Evolutionary conservation across 2,329 filamentous ascomycete species (phyloP).

Genomic region (Neocucurbitaria cava): DNA sequence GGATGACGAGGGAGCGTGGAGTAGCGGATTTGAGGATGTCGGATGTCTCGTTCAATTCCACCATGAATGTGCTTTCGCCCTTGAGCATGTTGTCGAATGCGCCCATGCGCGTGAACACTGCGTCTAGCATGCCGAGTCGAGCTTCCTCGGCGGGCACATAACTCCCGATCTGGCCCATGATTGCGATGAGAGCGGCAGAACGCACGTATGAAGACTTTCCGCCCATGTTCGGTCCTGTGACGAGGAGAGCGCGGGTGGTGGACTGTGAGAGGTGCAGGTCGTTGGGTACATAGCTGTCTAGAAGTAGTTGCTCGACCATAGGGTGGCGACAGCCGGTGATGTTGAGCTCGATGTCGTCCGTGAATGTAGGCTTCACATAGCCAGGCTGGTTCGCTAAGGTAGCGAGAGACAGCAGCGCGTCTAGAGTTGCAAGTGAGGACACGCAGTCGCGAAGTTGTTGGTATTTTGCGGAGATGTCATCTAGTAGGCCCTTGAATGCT

Average conservation of each 20-base stretch:
- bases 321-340: slow-evolving; percentile 84
- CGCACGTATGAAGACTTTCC: slow-evolving; percentile 98
- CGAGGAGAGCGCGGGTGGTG: slow-evolving; percentile 73
- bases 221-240: slow-evolving; percentile 98
- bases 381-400: slow-evolving; percentile 84
- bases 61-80: slow-evolving; percentile 97
- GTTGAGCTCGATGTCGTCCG: slow-evolving; percentile 70
- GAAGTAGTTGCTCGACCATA: slow-evolving; percentile 90
- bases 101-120: slow-evolving; percentile 94
- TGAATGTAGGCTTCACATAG: slow-evolving; percentile 79
- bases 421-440: slow-evolving; percentile 82
- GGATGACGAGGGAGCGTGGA: slow-evolving; percentile 81
- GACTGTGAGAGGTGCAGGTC: slow-evolving; percentile 71
- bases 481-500: slow-evolving; percentile 76
- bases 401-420: slow-evolving; percentile 87
- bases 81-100: slow-evolving; percentile 96
- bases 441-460: slow-evolving; percentile 89
- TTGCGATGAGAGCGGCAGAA: slow-evolving; percentile 85
- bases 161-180: slow-evolving; percentile 93
- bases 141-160: slow-evolving; percentile 85
- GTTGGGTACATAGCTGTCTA: slow-evolving; percentile 91
- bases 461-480: slow-evolving; percentile 81
- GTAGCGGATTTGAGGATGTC: slow-evolving; percentile 91
- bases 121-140: slow-evolving; percentile 81
- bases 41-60: slow-evolving; percentile 91